Conservation (phyloP, 495 filamentous ascomycete species). For the Neurospora sp. region DNA sequence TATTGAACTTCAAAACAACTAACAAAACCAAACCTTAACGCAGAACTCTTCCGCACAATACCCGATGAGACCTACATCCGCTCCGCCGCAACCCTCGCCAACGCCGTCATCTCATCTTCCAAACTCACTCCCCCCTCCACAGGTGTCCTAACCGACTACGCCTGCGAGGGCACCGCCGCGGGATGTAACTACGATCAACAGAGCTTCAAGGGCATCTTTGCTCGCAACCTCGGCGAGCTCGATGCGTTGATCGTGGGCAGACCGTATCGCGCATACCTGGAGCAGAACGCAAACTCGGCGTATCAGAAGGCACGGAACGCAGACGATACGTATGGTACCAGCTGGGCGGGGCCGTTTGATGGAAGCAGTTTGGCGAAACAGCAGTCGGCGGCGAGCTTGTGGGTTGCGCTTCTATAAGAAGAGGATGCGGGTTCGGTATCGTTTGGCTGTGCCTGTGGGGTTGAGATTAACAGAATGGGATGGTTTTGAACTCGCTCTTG, state of each 20-base stretch:
- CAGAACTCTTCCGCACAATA: constrained; percentile 18
- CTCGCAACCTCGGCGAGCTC: constrained; percentile 49
- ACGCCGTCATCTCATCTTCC: constrained; percentile 13
- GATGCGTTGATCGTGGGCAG: constrained; percentile 34
- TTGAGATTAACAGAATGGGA: background rate
- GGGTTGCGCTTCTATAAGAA: constrained; percentile 35
- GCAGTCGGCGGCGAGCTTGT: constrained; percentile 46
- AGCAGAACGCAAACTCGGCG: constrained; percentile 45
- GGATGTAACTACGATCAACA: constrained; percentile 47
- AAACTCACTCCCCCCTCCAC: constrained; percentile 21
- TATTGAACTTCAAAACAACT: constrained; percentile 24
- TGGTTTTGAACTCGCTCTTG: background rate
- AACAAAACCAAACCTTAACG: constrained; percentile 2
- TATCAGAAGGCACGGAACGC: constrained; percentile 43
- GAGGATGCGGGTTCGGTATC: background rate
- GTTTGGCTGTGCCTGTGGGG: background rate
- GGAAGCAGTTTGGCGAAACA: constrained; percentile 45
- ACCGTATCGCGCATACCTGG: constrained; percentile 42
- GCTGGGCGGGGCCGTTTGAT: constrained; percentile 47
- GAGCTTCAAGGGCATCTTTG: constrained; percentile 69
- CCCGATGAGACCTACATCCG: constrained; percentile 32
- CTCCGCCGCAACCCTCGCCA: constrained; percentile 47
- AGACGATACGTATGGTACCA: constrained; percentile 39
- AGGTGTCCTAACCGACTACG: constrained; percentile 49
- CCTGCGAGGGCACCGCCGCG: constrained; percentile 34